These are phyloP conservation scores for Annulohypoxylon bovei DNA, from an alignment of 495 filamentous ascomycete species.

Conservation along the genomic window DNA sequence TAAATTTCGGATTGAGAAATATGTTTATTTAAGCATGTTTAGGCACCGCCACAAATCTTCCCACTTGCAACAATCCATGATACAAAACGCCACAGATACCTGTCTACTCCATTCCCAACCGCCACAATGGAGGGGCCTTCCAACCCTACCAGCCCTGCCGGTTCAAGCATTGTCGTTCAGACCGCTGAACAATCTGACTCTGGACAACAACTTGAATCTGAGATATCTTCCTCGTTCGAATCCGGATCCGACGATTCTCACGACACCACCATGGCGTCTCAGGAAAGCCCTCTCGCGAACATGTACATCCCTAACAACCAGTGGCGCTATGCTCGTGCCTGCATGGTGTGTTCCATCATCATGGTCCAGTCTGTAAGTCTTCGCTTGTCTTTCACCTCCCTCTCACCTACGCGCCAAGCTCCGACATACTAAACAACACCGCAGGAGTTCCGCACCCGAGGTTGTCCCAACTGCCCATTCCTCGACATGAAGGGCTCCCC, in stretches of 20 bases:
- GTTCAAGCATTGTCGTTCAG: no score
- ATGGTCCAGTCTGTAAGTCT: constrained; percentile 74
- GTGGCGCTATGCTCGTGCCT: constrained; percentile 87
- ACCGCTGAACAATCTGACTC: background rate
- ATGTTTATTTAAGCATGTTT: background rate
- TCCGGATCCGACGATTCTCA: background rate
- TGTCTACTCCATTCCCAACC: background rate
- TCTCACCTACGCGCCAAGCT: background rate
- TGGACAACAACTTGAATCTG: background rate
- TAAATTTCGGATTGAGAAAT: no score
- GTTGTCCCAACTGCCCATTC: constrained; percentile 95
- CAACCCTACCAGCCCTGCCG: no score
- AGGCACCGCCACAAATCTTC: background rate
- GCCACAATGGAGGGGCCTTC: background rate
- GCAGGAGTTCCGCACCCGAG: constrained; percentile 81
- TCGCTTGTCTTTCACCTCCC: background rate
- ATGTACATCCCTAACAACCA: constrained; percentile 68
- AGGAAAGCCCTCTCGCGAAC: background rate
- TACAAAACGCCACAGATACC: background rate
- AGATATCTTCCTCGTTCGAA: background rate
- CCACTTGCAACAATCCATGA: background rate
- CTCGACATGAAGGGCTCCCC: constrained; percentile 79
- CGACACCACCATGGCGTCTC: background rate
- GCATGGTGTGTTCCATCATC: constrained; percentile 97
- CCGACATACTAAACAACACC: background rate